A percentile compares a stretch with the other conserved stretches of the same genome.
These are phyloP conservation scores for Catunica adiposa DNA, from an alignment of 2,329 filamentous ascomycete genomes.

Conservation along the genomic window DNA sequence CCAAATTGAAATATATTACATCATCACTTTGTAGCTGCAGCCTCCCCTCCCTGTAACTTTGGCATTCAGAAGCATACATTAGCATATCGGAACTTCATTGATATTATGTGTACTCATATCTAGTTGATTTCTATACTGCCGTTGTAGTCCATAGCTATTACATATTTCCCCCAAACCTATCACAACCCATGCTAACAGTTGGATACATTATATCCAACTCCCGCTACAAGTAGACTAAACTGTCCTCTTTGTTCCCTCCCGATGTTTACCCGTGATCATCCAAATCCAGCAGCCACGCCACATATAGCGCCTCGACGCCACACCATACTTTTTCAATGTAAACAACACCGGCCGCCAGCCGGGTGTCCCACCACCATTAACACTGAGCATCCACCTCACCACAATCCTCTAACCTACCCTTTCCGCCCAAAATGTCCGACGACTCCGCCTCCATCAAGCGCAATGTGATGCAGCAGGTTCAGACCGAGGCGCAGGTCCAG, in stretches of 20 bases:
- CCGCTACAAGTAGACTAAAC: neutral
- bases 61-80: too few relatives aligned
- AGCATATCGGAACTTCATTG: too few relatives aligned
- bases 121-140: too few relatives aligned
- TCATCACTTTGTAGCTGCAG: too few relatives aligned
- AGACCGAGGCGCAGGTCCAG: slow-evolving; percentile 44
- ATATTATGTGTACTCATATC: too few relatives aligned
- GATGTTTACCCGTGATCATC: neutral
- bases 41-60: too few relatives aligned
- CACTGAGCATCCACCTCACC: neutral
- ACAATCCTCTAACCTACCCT: neutral
- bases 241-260: slow-evolving; percentile 11
- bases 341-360: neutral
- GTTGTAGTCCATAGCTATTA: too few relatives aligned
- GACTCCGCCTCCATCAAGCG: slow-evolving; percentile 42
- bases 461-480: slow-evolving; percentile 48
- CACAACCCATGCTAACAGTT: neutral
- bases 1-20: too few relatives aligned
- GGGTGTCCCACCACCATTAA: neutral
- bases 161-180: too few relatives aligned
- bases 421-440: slow-evolving; percentile 8
- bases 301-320: slow-evolving; percentile 8
- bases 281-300: neutral
- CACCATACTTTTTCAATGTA: slow-evolving; percentile 2
- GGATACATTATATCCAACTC: neutral